Percentiles rank a stretch among this genome's conserved stretches.
Evolutionary conservation across 208 protist species (phyloP).

Genomic region (Trypanosoma melophagium): DNA sequence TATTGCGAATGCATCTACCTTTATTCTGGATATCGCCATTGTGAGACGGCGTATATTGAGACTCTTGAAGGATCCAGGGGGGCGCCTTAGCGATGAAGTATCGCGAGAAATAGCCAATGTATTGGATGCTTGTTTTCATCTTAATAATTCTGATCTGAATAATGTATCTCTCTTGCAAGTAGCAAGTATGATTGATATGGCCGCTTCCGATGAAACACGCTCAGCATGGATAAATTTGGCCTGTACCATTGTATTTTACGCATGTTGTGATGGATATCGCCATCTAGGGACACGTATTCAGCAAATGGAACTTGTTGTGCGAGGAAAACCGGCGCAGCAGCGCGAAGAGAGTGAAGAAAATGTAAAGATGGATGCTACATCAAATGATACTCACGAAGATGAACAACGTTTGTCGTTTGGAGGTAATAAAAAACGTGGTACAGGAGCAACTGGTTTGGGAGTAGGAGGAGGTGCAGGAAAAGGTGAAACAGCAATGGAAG

Average conservation of each 20-base stretch:
- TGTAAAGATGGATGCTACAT: background rate
- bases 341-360: background rate
- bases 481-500: constrained; percentile 2
- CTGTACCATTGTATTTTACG: constrained; percentile 15
- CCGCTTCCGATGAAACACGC: constrained; percentile 30
- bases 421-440: too few relatives aligned
- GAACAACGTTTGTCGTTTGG: background rate
- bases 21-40: background rate
- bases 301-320: constrained; percentile 22
- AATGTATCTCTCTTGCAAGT: constrained; percentile 23
- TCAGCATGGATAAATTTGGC: constrained; percentile 36
- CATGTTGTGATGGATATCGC: background rate
- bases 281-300: background rate
- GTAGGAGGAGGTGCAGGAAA: background rate
- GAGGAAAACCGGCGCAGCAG: constrained; percentile 15
- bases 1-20: too few relatives aligned
- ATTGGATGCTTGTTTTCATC: background rate
- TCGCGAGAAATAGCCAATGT: constrained; percentile 9
- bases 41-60: background rate
- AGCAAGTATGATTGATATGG: constrained; percentile 40
- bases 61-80: background rate
- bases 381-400: background rate
- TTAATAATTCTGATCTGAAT: background rate
- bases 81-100: constrained; percentile 1
- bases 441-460: too few relatives aligned